These are phyloP conservation scores for Kodamaea suecica DNA, from an alignment of 1,139 yeast genomes.

Conservation along the genomic window DNA sequence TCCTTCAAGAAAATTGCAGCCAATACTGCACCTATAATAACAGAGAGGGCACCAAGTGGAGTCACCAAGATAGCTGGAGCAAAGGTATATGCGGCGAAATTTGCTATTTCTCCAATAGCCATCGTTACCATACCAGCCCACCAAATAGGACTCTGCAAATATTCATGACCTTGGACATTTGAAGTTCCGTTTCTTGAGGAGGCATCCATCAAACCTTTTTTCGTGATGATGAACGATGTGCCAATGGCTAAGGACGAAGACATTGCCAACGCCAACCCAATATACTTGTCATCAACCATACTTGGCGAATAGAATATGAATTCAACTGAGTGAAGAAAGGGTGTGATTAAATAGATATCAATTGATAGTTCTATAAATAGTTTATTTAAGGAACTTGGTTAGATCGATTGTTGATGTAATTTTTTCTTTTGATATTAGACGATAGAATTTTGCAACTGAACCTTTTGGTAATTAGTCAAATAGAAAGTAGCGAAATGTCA, in stretches of 20 bases:
- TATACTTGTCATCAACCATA: constrained; percentile 74
- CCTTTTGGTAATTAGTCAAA: too few relatives aligned
- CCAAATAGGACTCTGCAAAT: constrained; percentile 85
- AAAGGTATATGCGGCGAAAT: constrained; percentile 92
- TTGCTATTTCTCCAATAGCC: constrained; percentile 91
- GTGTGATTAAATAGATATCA: too few relatives aligned
- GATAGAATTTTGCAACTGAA: too few relatives aligned
- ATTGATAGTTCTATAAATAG: too few relatives aligned
- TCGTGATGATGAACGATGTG: constrained; percentile 83
- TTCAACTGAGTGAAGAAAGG: too few relatives aligned
- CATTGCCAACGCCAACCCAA: constrained; percentile 86
- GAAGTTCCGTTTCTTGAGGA: constrained; percentile 59
- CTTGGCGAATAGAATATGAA: too few relatives aligned
- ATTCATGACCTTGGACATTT: constrained; percentile 67
- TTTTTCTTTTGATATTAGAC: too few relatives aligned
- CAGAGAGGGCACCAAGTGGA: constrained; percentile 87
- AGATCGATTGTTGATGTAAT: too few relatives aligned
- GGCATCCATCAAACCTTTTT: constrained; percentile 79
- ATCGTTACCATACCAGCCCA: constrained; percentile 91
- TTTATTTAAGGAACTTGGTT: too few relatives aligned
- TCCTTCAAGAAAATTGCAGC: constrained; percentile 85
- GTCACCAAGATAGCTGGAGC: constrained; percentile 93
- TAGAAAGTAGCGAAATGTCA: too few relatives aligned
- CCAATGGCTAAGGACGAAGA: constrained; percentile 89
- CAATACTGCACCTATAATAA: constrained; percentile 84